Base-by-base conservation (phyloP, 192 early-diverging fungal species). In the Geranomyces variabilis region DNA sequence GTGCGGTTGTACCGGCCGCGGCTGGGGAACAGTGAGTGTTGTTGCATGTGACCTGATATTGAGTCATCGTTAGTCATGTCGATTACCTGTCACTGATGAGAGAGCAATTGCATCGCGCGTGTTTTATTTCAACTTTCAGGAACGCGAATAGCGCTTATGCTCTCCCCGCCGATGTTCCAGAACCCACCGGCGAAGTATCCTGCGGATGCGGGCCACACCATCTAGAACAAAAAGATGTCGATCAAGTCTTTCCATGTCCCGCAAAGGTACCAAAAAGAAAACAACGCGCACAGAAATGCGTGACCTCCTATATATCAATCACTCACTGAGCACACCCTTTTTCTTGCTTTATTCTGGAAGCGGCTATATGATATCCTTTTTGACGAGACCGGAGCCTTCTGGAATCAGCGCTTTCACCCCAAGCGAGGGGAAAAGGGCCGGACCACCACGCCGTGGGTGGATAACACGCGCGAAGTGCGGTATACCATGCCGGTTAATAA, bases 401-500 rank as follows among this genome's bases (percentile, higher is more conserved):
- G 89, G 30, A 85, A 76, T 71, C 72, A 81, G 31, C 71, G 80
- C 34, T 82, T 80, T 41, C 84, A 89, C 58, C 72, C 82, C 34
- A 70, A 73, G 0, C 67, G 83, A 8, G 80, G 79, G 10, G 83
- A 87, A 63, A 70, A 68, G 65, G 66, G 75, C 5, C 24, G 58
- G 3, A 60, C 58, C 22, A 5, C 33, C 15, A 64, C 33, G 9
- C 63, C 63, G 4, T 64, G 63, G 63, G 43, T 55, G 63, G 29
- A 63, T 67, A 2, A 59, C 9, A 62, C 47, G 14, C 78, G 89
- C 43, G 76, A 75, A 4, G 63, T 89, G 1, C 88, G 82, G 28
- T 90, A 82, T 59, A 82, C 81, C 26, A 90, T 92, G 86, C 85
- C 88, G 0, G 83, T 92, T 29, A 90, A 85, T 48, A 88, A 90